Evolutionary conservation across 2,329 filamentous ascomycete genomes (phyloP).

Genomic region (Colletotrichum chlorophyti): DNA sequence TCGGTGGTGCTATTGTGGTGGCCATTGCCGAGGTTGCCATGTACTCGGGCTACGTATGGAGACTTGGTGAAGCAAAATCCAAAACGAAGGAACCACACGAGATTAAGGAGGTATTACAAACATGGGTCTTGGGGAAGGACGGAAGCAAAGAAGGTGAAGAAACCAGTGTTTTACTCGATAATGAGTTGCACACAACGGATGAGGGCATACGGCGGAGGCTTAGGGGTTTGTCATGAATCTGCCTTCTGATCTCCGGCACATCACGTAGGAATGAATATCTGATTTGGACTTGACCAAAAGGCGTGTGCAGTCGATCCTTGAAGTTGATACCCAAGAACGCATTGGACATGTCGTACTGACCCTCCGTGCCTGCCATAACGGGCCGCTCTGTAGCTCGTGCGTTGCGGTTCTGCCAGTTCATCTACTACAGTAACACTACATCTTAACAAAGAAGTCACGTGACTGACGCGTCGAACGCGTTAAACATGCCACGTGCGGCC

Average conservation of each 20-base stretch:
- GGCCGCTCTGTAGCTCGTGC: too few species aligned
- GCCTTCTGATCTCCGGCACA: too few species aligned
- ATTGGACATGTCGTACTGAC: too few species aligned
- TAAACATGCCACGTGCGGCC: too few species aligned
- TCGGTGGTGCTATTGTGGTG: conserved; percentile 73
- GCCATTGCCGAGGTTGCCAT: conserved; percentile 80
- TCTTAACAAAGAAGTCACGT: too few species aligned
- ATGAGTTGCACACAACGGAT: conserved; percentile 5
- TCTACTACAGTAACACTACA: too few species aligned
- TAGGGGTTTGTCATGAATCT: background rate
- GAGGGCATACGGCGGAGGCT: conserved; percentile 20
- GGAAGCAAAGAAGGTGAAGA: conserved; percentile 31
- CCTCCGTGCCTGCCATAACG: too few species aligned
- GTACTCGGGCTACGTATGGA: conserved; percentile 77
- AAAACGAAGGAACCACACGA: conserved; percentile 68
- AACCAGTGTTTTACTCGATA: conserved; percentile 3
- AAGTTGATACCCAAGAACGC: too few species aligned
- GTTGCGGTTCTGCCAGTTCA: too few species aligned
- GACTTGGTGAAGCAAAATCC: conserved; percentile 71
- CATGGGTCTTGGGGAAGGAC: conserved; percentile 67
- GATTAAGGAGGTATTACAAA: conserved; percentile 72
- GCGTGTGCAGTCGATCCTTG: too few species aligned
- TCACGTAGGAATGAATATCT: background rate
- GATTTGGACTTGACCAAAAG: too few species aligned
- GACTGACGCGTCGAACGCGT: too few species aligned